These are phyloP conservation scores for Suhomyces atakaporum DNA, from an alignment of 1,139 yeast genomes.

Conservation along the genomic window DNA sequence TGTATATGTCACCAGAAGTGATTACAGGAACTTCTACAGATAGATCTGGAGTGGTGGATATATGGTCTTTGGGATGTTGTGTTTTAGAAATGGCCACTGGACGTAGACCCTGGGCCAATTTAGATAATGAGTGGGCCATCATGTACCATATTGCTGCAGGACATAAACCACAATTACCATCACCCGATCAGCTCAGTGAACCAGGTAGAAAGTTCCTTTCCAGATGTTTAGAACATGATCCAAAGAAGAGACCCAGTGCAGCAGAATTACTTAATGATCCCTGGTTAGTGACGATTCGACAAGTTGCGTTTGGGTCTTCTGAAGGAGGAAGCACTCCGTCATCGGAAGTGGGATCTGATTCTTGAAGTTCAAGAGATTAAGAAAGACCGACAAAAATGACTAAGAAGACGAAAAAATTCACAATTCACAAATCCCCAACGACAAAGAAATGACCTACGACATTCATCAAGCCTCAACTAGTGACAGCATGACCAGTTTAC, in stretches of 20 bases:
- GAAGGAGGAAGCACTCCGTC: conserved; percentile 44
- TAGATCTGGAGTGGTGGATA: conserved; percentile 74
- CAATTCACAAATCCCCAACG: too few relatives aligned
- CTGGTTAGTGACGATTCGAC: conserved; percentile 78
- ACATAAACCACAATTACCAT: conserved; percentile 83
- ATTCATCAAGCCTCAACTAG: too few relatives aligned
- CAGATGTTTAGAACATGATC: conserved; percentile 82
- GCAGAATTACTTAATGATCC: conserved; percentile 85
- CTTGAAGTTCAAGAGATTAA: neutral
- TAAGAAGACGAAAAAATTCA: too few relatives aligned
- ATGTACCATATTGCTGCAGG: conserved; percentile 99
- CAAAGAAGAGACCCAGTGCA: conserved; percentile 75
- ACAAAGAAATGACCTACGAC: too few relatives aligned
- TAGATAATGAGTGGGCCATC: conserved; percentile 97
- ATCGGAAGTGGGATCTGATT: conserved; percentile 31
- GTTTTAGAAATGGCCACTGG: conserved; percentile 84
- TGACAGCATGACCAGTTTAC: too few relatives aligned
- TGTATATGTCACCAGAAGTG: conserved; percentile 99
- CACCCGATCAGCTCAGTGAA: conserved; percentile 72
- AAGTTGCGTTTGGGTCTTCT: conserved; percentile 60
- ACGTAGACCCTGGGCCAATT: conserved; percentile 82
- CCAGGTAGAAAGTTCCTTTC: conserved; percentile 72
- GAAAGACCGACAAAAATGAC: too few relatives aligned
- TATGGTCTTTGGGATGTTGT: conserved; percentile 85
- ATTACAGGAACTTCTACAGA: conserved; percentile 76